Conservation (phyloP, 1,284 basidiomycete species). For the Trichosporon asahii region DNA sequence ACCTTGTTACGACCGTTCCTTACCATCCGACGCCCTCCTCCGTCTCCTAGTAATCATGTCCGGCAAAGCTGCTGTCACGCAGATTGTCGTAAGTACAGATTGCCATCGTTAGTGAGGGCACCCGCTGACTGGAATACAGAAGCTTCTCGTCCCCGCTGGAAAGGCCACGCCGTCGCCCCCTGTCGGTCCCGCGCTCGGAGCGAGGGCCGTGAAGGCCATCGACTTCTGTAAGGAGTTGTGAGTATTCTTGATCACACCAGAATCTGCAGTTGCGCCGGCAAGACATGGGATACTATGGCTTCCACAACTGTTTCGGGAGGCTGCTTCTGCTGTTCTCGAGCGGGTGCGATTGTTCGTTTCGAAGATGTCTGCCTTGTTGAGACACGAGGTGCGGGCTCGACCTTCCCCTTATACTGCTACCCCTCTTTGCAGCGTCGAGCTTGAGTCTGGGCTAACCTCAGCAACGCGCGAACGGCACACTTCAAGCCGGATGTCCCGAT, state of each 20-base stretch:
- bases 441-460: too few species aligned
- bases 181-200: conserved; percentile 94
- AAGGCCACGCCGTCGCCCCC: conserved; percentile 96
- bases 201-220: conserved; percentile 98
- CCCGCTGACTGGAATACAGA: conserved; percentile 53
- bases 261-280: too few species aligned
- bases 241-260: conserved; percentile 19
- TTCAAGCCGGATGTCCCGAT: conserved; percentile 81
- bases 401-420: too few species aligned
- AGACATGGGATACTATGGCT: too few species aligned
- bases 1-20: neutral
- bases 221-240: conserved; percentile 95
- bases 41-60: conserved; percentile 19
- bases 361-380: too few species aligned
- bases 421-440: too few species aligned
- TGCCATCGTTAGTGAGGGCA: neutral
- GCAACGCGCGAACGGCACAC: conserved; percentile 85
- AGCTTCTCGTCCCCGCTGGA: conserved; percentile 84
- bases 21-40: neutral
- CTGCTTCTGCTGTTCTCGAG: too few species aligned
- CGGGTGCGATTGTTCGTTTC: too few species aligned
- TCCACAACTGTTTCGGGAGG: too few species aligned
- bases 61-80: conserved; percentile 23
- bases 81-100: conserved; percentile 21
- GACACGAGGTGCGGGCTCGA: too few species aligned